These are phyloP conservation scores for Coniferiporia sulphurascens DNA, from an alignment of 1,284 basidiomycete species.

Conservation along the genomic window DNA sequence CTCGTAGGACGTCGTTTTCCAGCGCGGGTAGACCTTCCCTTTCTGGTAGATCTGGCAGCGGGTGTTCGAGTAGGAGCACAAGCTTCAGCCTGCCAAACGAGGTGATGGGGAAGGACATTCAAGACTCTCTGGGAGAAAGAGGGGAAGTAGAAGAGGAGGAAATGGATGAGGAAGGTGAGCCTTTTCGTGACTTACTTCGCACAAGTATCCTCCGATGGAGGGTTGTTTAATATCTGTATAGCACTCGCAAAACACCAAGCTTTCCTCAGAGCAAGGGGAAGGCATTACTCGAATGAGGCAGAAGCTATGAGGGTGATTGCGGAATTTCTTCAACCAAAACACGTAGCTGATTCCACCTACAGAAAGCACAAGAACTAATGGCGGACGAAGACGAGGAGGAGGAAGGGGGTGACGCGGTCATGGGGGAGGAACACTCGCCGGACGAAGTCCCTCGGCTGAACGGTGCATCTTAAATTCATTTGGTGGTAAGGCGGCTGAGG, in stretches of 20 bases:
- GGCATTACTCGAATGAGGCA: constrained; percentile 89
- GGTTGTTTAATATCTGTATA: constrained; percentile 27
- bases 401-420: constrained; percentile 27
- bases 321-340: constrained; percentile 12
- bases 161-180: constrained; percentile 82
- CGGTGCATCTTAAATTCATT: constrained; percentile 5
- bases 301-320: constrained; percentile 80
- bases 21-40: constrained; percentile 46
- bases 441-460: neutral
- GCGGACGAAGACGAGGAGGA: constrained; percentile 65
- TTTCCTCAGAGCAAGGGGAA: constrained; percentile 76
- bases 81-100: constrained; percentile 77
- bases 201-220: neutral
- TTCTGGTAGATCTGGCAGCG: constrained; percentile 52
- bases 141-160: constrained; percentile 73
- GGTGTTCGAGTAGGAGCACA: constrained; percentile 71
- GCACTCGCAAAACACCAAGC: constrained; percentile 79
- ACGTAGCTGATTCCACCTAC: constrained; percentile 17
- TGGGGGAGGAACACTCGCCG: constrained; percentile 20
- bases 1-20: constrained; percentile 77
- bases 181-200: neutral
- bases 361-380: constrained; percentile 63
- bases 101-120: constrained; percentile 48
- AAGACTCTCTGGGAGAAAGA: constrained; percentile 40
- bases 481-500: neutral